Base-by-base conservation (phyloP, 2,329 filamentous ascomycete genomes). In the Pseudodiploospora longispora region DNA sequence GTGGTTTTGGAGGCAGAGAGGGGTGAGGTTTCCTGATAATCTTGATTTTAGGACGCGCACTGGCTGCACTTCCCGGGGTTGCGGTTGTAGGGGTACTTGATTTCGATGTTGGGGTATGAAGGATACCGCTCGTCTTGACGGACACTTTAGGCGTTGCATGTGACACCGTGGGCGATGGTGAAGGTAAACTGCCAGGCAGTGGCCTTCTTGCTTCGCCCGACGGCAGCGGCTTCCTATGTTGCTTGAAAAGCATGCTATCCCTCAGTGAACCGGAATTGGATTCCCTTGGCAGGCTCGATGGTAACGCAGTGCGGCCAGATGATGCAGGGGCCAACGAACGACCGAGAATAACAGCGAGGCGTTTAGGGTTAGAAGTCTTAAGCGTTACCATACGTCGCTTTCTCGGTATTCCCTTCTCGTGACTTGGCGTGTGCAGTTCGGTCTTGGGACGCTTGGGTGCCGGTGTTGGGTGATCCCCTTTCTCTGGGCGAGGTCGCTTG, bases 361-460 rank as follows among this genome's bases (percentile, higher is more conserved):
- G 59, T 39, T 54, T 61, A 1, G 62, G 55, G n/a, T 63, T 58
- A 6, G 48, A 52, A 2, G 63, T 64, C 50, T 54, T 64, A 4
- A 69, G 50, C 5, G 62, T 67, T 5, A 69, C 59, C n/a, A 69
- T 60, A 4, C 54, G 56, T 35, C 57, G 55, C 47, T 57, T 65
- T 47, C 60, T 65, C 31, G 48, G 36, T 30, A 33, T 10, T n/a
- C 40, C 44, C 29, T 48, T 47, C 1, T 56, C 52, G 3, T 42
- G 38, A 10, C 51, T 54, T 6, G 50, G 44, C 3, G 51, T 48
- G 10, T 52, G 52, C 2, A 55, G 46, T 33, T 65, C 62, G 6
- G 59, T 56, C 53, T 68, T 69, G 4, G 64, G 59, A 9, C 66
- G 59, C 54, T 69, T 69, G 1, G 64, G 55, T 28, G 58, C 60